Percentiles rank a stretch among this genome's conserved stretches.
Conservation (phyloP, 108 stramenopile genomes). For the Schizochytrium sp. region DNA sequence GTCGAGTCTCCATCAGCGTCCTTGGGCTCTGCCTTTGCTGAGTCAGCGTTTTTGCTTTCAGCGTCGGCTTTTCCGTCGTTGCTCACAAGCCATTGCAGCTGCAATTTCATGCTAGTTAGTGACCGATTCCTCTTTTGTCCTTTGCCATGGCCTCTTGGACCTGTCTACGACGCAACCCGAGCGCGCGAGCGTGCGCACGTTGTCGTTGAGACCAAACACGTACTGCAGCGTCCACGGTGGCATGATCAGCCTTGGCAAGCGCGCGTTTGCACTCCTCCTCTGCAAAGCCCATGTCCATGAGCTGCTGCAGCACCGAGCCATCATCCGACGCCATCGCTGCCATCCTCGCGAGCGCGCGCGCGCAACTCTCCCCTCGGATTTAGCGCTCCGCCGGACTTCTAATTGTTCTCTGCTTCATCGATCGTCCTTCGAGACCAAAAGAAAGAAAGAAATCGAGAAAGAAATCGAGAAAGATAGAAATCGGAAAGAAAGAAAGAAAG, state of each 20-base stretch:
- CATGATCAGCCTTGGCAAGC: background rate
- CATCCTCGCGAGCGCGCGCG: background rate
- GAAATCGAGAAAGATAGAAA: too few relatives aligned
- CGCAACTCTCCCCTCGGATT: too few relatives aligned
- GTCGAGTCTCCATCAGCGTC: slow-evolving; percentile 10
- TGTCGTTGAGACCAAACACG: background rate
- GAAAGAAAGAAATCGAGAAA: too few relatives aligned
- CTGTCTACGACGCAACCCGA: background rate
- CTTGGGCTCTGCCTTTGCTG: background rate
- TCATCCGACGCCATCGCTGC: slow-evolving; percentile 21
- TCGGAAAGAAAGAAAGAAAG: too few relatives aligned
- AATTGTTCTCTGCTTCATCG: too few relatives aligned
- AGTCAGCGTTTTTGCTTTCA: background rate
- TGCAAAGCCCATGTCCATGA: slow-evolving; percentile 19
- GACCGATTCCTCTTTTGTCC: slow-evolving; percentile 19
- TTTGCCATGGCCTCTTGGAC: background rate
- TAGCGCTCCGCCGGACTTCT: too few relatives aligned
- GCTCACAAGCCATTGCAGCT: slow-evolving; percentile 38
- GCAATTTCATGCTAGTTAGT: slow-evolving; percentile 15
- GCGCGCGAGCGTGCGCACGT: background rate
- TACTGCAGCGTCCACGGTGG: slow-evolving; percentile 18
- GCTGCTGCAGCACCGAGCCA: slow-evolving; percentile 7
- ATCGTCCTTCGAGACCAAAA: too few relatives aligned
- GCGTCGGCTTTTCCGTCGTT: slow-evolving; percentile 39
- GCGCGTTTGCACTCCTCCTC: slow-evolving; percentile 2